Evolutionary conservation across 2,329 filamentous ascomycete genomes (phyloP).

Genomic region (Erysiphe pisi): DNA sequence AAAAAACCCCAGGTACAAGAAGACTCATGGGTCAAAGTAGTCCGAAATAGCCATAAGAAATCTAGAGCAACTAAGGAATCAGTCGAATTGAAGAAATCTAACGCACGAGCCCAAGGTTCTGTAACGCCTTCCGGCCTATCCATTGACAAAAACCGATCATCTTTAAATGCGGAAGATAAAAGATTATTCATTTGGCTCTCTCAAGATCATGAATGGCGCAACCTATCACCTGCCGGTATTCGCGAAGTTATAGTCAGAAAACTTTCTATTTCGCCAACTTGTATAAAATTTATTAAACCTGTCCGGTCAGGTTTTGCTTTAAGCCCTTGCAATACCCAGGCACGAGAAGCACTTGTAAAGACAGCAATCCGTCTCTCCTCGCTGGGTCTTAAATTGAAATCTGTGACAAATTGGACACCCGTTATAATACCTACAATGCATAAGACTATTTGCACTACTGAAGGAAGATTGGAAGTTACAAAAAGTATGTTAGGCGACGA

Average conservation of each 20-base stretch:
- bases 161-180: background rate
- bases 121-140: too few relatives aligned
- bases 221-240: background rate
- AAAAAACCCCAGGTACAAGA: too few relatives aligned
- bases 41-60: too few relatives aligned
- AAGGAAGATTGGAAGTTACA: background rate
- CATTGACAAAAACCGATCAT: too few relatives aligned
- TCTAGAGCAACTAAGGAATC: too few relatives aligned
- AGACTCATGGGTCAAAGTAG: too few relatives aligned
- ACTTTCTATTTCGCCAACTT: background rate
- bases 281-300: background rate
- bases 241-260: background rate
- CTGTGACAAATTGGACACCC: background rate
- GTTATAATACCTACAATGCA: background rate
- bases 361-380: background rate
- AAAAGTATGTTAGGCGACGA: slow-evolving; percentile 3
- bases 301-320: background rate
- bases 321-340: slow-evolving; percentile 24
- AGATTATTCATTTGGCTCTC: background rate
- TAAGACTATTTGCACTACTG: background rate
- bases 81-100: too few relatives aligned
- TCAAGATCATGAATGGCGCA: background rate
- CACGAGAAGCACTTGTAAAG: slow-evolving; percentile 30
- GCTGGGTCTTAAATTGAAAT: background rate
- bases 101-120: too few relatives aligned